Evolutionary conservation across 192 early-diverging fungal species (phyloP), one percentile per base, ranked within the genome.

Genomic region (Umbelopsis sp.): DNA sequence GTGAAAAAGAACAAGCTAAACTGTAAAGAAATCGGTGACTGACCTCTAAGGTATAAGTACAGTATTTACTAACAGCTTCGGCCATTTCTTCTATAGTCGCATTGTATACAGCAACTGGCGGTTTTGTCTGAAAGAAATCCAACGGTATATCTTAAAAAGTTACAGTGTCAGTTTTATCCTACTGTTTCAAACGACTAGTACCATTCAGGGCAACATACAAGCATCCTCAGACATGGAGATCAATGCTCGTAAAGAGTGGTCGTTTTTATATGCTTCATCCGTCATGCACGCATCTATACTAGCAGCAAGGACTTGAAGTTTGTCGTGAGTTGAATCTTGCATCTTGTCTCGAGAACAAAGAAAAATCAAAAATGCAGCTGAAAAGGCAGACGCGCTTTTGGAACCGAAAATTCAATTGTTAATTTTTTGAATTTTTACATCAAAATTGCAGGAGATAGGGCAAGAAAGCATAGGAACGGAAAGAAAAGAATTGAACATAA

Each of bases 341-440:
- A 61, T 61, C 2, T 61, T 61, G 21, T 22, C 21, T 52, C 22
- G 55, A 61, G 55, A 61, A 61, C 55, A 61, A 61, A 61, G 55
- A 61, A 61, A 61, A 61, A 27, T 61, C 13, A 16, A 27, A 35
- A 35, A 22, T 13, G 22, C 21, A 52, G 51, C 55, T 15, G 13
- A 2, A 30, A 25, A 61, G 27, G 30, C 0, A 61, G 33, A 61
- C 55, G 25, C 37, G 37, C 5, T 41, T 41, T 41, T 4, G 37
- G 33, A 61, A 61, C 25, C 21, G 6, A 33, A 58, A 35, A 35
- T 35, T 13, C 25, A 18, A 3, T 33, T 12, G 27, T 35, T 35
- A 35, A 33, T 37, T 61, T 53, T 53, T 53, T 53, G 51, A 61
- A 61, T 61, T 61, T 61, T 61, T 61, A 61, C 55, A 61, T 61